These are phyloP conservation scores for Aspergillus novoparasiticus DNA, from an alignment of 2,329 filamentous ascomycete genomes.

Conservation along the genomic window DNA sequence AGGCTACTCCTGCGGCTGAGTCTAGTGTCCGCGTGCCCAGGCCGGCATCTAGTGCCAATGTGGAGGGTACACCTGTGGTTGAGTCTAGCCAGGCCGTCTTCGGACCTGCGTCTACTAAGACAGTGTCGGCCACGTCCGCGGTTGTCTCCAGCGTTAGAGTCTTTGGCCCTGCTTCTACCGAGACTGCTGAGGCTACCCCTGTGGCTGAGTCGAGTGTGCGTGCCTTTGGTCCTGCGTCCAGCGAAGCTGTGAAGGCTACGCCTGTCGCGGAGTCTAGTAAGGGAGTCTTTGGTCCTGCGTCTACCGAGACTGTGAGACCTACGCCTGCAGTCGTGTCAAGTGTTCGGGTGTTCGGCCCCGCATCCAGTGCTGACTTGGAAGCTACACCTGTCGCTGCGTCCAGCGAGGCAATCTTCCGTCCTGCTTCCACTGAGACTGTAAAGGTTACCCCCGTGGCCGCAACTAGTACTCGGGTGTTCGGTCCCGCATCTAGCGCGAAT, in stretches of 20 bases:
- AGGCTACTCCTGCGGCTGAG: not conserved
- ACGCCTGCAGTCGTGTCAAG: not conserved
- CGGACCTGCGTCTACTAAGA: too few relatives aligned
- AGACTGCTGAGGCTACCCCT: too few relatives aligned
- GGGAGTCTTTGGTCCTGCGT: not conserved
- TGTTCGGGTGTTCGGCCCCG: not conserved
- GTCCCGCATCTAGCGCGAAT: not conserved
- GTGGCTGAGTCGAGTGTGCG: too few relatives aligned
- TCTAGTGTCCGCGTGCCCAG: too few relatives aligned
- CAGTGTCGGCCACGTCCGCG: too few relatives aligned
- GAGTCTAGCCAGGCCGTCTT: not conserved
- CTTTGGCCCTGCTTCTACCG: too few relatives aligned
- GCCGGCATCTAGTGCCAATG: too few relatives aligned
- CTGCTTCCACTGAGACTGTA: not conserved
- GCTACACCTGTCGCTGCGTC: too few relatives aligned
- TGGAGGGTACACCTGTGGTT: not conserved
- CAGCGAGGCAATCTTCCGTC: too few relatives aligned
- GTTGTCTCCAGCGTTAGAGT: too few relatives aligned
- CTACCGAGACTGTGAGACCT: not conserved
- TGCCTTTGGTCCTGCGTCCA: not conserved
- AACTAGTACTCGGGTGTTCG: not conserved
- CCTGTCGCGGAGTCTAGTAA: not conserved
- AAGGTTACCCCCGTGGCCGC: too few relatives aligned
- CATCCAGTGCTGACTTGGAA: not conserved
- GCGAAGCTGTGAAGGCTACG: too few relatives aligned